Evolutionary conservation across 768 basidiomycete genomes (phyloP), one percentile per base, ranked within the genome.

Genomic region (Pisolithus marmoratus): DNA sequence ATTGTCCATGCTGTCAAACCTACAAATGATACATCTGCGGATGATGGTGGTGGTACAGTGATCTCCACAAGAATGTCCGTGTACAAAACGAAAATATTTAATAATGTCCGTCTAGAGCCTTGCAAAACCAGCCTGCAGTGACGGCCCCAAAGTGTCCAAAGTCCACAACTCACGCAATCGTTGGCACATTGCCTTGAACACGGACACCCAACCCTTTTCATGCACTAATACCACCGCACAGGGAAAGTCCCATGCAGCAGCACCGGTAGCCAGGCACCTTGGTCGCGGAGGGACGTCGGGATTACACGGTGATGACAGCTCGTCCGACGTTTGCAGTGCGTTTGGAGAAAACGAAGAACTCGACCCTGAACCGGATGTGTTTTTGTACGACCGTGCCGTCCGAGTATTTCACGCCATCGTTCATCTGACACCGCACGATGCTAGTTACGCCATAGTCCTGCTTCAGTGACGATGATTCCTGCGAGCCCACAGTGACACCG

Each of bases 131-230:
- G 46, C 43, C 12, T 29, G 34, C 23, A 64, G 61, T 57, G 52
- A 65, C 53, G 51, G 55, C 63, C 52, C 52, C 65, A 64, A 66
- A 60, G 59, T 57, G 23, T 76, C 77, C 55, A 77, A 58, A 34
- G 70, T 72, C 81, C 90, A 93, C 56, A 82, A 78, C 38, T 83
- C 81, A 62, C 84, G 80, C 58, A 94, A 66, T 57, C 80, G 78
- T 62, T 80, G 80, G 74, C 86, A 90, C 11, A 93, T 74, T 5
- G 77, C 72, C 67, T 84, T 85, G 74, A 96, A 95, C 43, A 88
- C 85, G 50, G 90, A 86, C 63, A 87, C 77, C 6, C 92, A 90
- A 23, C 94, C 94, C 68, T 93, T 96, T 74, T 96, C 94, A 57
- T 90, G 84, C 22, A 89, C 78, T 59, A 98, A 71, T 50, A 84